Base-by-base conservation (phyloP, 108 stramenopile species). In the Conticribra weissflogii region DNA sequence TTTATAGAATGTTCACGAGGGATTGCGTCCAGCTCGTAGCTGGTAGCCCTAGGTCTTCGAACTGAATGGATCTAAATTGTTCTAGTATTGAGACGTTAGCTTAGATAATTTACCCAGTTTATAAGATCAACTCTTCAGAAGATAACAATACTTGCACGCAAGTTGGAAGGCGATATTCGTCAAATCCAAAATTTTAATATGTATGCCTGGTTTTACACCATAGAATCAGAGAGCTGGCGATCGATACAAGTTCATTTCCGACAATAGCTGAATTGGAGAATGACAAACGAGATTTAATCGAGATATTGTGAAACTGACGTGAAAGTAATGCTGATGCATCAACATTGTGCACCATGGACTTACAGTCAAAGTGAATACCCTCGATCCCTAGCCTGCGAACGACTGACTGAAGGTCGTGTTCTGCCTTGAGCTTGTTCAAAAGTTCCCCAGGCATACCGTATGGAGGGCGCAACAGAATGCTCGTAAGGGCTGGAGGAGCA, bases 311-410 rank as follows among this genome's bases (percentile, higher is more conserved):
- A 14, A 1, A 21, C 21, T 7, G 23, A 25, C 27, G 27, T 24
- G 2, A 12, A 7, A 60, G n/a, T n/a, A n/a, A n/a, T n/a, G n/a
- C n/a, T n/a, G n/a, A n/a, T n/a, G n/a, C n/a, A n/a, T n/a, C n/a
- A n/a, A n/a, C n/a, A n/a, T n/a, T n/a, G n/a, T n/a, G n/a, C n/a
- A n/a, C n/a, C n/a, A n/a, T n/a, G n/a, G 16, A 65, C 74, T 60
- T 60, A 72, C 76, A 29, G 32, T 81, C 57, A 56, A 81, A 81
- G 21, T 81, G 74, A 51, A 72, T 50, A n/a, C 72, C 79, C 61
- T 54, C 65, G 19, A 17, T 22, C 7, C 30, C 53, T 22, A 77
- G 62, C 22, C 63, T 54, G n/a, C 80, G 41, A 19, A 55, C 53
- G 31, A 76, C 32, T n/a, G 70, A 66, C 54, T 81, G 80, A 46